Conservation (phyloP, 2,329 filamentous ascomycete species). For the Paracoccidioides brasiliensis region DNA sequence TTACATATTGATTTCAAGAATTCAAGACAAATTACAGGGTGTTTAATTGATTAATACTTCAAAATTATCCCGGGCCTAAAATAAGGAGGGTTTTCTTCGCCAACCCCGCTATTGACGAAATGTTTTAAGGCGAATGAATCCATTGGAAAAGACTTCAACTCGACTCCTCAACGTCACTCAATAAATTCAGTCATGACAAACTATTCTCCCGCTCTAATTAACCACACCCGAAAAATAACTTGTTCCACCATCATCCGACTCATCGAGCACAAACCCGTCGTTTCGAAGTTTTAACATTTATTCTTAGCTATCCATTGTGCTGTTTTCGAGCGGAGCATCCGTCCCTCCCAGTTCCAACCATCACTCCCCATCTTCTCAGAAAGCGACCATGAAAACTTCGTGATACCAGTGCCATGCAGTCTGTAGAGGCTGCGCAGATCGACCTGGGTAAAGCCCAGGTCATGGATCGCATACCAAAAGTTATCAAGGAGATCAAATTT, state of each 20-base stretch:
- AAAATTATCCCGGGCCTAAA: not conserved
- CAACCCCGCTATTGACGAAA: not conserved
- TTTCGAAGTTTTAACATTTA: not conserved
- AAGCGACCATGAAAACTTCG: constrained; percentile 23
- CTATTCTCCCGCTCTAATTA: not conserved
- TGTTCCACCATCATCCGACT: not conserved
- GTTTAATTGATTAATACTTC: not conserved
- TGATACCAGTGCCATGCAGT: constrained; percentile 28
- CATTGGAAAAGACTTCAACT: not conserved
- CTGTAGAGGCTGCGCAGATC: constrained; percentile 33
- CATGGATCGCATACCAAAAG: constrained; percentile 75
- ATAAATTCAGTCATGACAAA: not conserved
- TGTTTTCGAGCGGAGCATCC: not conserved
- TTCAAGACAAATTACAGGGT: not conserved
- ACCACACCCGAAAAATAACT: not conserved
- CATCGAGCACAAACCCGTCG: not conserved
- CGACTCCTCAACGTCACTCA: not conserved
- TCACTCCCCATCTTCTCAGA: not conserved
- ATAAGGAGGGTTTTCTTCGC: not conserved
- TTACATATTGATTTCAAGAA: not conserved
- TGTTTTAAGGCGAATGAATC: not conserved
- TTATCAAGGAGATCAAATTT: constrained; percentile 87
- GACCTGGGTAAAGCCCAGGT: constrained; percentile 67
- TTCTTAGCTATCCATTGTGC: not conserved
- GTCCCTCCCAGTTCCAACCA: not conserved